These are phyloP conservation scores for Lactifluus hygrophoroides DNA, from an alignment of 768 basidiomycete species.

Conservation along the genomic window DNA sequence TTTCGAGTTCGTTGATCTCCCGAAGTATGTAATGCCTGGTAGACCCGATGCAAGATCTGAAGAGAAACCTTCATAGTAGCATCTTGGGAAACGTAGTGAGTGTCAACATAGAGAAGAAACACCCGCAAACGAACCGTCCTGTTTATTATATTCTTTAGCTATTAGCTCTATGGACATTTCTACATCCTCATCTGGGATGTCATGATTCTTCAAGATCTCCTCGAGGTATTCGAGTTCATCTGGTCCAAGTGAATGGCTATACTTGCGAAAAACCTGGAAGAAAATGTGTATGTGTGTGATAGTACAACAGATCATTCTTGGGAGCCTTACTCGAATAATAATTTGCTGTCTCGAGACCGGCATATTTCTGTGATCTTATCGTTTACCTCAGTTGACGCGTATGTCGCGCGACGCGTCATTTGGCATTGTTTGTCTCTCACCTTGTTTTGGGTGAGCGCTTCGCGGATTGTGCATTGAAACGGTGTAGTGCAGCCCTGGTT, in stretches of 20 bases:
- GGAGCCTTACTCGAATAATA: slow-evolving; percentile 16
- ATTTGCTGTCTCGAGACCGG: slow-evolving; percentile 16
- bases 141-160: slow-evolving; percentile 82
- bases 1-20: slow-evolving; percentile 37
- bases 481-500: no score
- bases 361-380: slow-evolving; percentile 5
- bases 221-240: slow-evolving; percentile 68
- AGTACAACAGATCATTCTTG: not conserved
- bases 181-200: slow-evolving; percentile 59
- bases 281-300: not conserved
- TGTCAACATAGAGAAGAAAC: not conserved
- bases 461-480: no score
- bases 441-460: no score
- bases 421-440: slow-evolving; percentile 15
- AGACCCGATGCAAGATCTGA: slow-evolving; percentile 59
- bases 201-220: slow-evolving; percentile 59
- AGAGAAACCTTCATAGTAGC: slow-evolving; percentile 77
- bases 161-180: slow-evolving; percentile 72
- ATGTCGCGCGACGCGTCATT: slow-evolving; percentile 18
- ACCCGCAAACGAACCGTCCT: slow-evolving; percentile 52
- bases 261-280: slow-evolving; percentile 73
- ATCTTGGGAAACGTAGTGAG: slow-evolving; percentile 35
- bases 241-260: slow-evolving; percentile 79
- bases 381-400: no score
- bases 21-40: slow-evolving; percentile 63